Conservation (phyloP, 371 early-diverging fungal genomes). For the Mortierella sp. region DNA sequence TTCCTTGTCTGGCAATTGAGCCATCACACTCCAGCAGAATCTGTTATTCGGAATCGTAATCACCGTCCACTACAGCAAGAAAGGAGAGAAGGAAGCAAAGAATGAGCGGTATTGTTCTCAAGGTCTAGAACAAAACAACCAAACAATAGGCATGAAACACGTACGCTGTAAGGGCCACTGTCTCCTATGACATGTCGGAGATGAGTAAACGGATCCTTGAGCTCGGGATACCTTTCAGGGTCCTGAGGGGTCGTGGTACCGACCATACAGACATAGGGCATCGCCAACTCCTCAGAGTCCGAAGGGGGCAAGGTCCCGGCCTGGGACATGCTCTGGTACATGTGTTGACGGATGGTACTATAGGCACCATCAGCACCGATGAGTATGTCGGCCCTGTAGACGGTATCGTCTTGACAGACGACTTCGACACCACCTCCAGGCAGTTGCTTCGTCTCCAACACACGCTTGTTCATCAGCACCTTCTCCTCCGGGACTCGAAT, state of each 20-base stretch:
- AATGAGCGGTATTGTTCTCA: neutral
- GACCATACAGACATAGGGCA: conserved; percentile 2
- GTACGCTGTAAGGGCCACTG: neutral
- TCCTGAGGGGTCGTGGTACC: neutral
- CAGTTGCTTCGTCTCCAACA: neutral
- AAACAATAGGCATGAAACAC: neutral
- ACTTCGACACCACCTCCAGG: neutral
- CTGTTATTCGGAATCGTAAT: conserved; percentile 16
- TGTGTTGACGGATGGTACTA: neutral
- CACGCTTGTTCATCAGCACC: neutral
- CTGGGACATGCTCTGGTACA: conserved; percentile 8
- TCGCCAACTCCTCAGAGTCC: neutral
- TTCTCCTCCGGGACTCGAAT: neutral
- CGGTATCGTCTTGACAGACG: neutral
- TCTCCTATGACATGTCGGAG: neutral
- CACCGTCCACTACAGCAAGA: conserved; percentile 16
- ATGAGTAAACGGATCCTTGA: neutral
- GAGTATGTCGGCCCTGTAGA: conserved; percentile 15
- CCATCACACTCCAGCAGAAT: conserved; percentile 28
- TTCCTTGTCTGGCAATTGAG: conserved; percentile 13
- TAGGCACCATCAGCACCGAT: conserved; percentile 23
- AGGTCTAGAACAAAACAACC: too few relatives aligned
- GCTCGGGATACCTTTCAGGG: neutral
- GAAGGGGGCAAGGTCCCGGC: neutral
- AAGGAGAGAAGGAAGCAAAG: neutral